Conservation (phyloP, 2,329 filamentous ascomycete species). For the Stenocarpella maydis region DNA sequence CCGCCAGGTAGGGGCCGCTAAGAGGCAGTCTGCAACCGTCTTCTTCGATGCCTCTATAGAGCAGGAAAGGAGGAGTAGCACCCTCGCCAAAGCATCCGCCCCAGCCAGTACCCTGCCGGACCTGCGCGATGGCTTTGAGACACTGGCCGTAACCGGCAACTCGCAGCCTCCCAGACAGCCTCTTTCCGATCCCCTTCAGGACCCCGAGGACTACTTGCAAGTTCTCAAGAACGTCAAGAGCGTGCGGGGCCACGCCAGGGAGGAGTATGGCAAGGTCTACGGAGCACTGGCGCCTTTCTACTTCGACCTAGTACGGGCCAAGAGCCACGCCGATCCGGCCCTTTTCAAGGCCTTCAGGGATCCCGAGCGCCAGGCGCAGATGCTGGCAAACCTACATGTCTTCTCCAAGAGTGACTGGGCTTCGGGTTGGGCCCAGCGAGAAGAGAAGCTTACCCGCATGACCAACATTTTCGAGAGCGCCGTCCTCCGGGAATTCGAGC, state of each 20-base stretch:
- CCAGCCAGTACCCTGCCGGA: slow-evolving; percentile 41
- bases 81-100: slow-evolving; percentile 39
- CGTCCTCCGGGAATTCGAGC: slow-evolving; percentile 89
- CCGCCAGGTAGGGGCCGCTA: slow-evolving; percentile 19
- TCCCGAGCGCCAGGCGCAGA: slow-evolving; percentile 88
- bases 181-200: slow-evolving; percentile 57
- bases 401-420: slow-evolving; percentile 86
- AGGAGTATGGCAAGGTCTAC: slow-evolving; percentile 92
- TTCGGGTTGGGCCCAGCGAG: slow-evolving; percentile 74
- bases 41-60: slow-evolving; percentile 79
- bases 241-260: slow-evolving; percentile 81
- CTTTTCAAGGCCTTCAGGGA: slow-evolving; percentile 88
- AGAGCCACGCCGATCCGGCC: slow-evolving; percentile 79
- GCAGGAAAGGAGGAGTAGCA: slow-evolving; percentile 58
- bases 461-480: slow-evolving; percentile 88
- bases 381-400: slow-evolving; percentile 80
- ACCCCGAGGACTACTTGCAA: slow-evolving; percentile 71
- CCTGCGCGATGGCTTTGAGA: slow-evolving; percentile 78
- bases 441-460: slow-evolving; percentile 77
- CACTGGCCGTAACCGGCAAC: slow-evolving; percentile 63
- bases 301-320: slow-evolving; percentile 76
- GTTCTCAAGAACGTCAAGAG: slow-evolving; percentile 78
- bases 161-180: slow-evolving; percentile 36
- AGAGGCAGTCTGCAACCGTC: slow-evolving; percentile 56
- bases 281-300: slow-evolving; percentile 90